Evolutionary conservation across 2,329 filamentous ascomycete species (phyloP), one percentile per base, ranked within the genome.

Genomic region (Penicillium fuscoglaucum): DNA sequence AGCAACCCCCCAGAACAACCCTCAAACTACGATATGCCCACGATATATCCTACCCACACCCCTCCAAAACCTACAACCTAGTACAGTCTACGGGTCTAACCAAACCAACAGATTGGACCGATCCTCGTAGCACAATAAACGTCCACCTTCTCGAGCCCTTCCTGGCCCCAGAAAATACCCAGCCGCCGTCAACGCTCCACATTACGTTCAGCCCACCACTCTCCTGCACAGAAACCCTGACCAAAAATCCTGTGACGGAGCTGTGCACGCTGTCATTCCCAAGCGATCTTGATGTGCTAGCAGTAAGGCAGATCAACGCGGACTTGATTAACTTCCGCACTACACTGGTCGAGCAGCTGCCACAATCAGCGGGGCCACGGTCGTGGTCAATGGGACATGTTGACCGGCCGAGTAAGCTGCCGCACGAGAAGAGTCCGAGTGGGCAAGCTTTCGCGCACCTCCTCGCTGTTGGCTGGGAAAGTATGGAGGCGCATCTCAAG

Each of bases 391-490:
- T 74, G 63, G 76, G 73, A 2, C 71, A 75, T 59, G 64, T 77
- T 9, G 73, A 75, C 35, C 63, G 75, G 21, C 76, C 76, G 0
- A 68, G 69, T 24, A 65, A 52, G 56, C 57, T 74, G 40, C 40
- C 65, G 29, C 71, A 64, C 70, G 66, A 40, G 66, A 73, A 57
- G 70, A 80, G 78, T 65, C 69, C 60, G 39, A 76, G 71, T 17
- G 75, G 74, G 3, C 69, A 76, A 63, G 80, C 77, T 12, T 75
- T 76, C 55, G 68, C 78, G 55, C 76, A 77, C 63, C 64, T 80
- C 4, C 58, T 77, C n/a, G 73, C 75, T 19, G 71, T 83, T 54
- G 83, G 82, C 6, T 86, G 83, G 83, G 70, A 78, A 51, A 80
- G 74, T 63, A 72, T 81, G 21, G 79, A 83, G 37, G 73, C 72